phyloP scores from a whole-genome alignment of 2,329 filamentous ascomycete genomes.

The Colletotrichum sp. region DNA sequence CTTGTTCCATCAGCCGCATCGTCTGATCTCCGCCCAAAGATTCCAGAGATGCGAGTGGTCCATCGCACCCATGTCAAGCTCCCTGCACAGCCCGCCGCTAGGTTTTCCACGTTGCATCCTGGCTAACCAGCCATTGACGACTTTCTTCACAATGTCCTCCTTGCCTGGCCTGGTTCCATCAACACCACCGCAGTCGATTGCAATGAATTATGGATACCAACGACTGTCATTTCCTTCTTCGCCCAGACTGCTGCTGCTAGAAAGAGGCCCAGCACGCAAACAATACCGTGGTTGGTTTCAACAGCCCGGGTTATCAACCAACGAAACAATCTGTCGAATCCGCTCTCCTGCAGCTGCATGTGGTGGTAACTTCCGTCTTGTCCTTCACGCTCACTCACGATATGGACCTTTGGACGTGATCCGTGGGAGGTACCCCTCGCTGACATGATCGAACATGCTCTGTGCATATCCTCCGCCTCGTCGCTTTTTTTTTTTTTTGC shows the following conservation, averaged over 20 bases:
- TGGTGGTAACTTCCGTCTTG: not conserved
- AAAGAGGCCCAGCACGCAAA: not conserved
- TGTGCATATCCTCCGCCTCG: not conserved
- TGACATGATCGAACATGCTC: not conserved
- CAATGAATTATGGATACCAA: not conserved
- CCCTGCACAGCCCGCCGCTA: slow-evolving; percentile 13
- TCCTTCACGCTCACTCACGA: not conserved
- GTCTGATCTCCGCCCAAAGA: slow-evolving; percentile 18
- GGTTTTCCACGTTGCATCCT: slow-evolving; percentile 21
- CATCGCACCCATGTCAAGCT: not conserved
- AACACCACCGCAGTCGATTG: not conserved
- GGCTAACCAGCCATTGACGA: slow-evolving; percentile 2
- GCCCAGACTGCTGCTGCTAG: not conserved
- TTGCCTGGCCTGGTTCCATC: not conserved
- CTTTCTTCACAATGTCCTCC: slow-evolving; percentile 4
- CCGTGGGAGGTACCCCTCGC: not conserved
- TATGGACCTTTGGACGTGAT: not conserved
- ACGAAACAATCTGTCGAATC: not conserved
- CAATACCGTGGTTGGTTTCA: not conserved
- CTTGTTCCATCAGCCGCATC: slow-evolving; percentile 22
- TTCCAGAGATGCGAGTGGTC: slow-evolving; percentile 23
- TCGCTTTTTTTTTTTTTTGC: not conserved
- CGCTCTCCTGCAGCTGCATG: not conserved
- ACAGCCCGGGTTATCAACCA: not conserved
- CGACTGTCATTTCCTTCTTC: not conserved